Evolutionary conservation across 176 grass and related monocot genomes (phyloP).

Genomic region (Dendrocalamus sinicus): DNA sequence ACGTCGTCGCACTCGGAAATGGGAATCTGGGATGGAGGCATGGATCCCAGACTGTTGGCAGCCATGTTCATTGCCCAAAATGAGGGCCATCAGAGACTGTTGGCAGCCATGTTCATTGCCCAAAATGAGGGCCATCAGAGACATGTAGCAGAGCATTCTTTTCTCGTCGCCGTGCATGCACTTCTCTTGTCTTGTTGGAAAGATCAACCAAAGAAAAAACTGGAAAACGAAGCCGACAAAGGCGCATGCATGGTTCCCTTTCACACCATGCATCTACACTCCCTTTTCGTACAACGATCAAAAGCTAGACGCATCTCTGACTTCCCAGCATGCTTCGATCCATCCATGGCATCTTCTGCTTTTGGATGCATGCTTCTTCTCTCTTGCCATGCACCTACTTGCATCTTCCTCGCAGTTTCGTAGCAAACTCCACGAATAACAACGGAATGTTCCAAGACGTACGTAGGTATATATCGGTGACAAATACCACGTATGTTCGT

Average conservation of each 20-base stretch:
- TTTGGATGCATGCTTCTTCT: not conserved
- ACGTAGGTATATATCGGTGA: not conserved
- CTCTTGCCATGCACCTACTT: not conserved
- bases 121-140: not conserved
- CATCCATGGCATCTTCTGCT: not conserved
- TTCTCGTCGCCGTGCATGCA: not conserved
- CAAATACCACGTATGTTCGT: not conserved
- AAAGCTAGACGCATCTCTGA: conserved; percentile 29
- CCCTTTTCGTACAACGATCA: conserved; percentile 7
- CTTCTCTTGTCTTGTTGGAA: conserved; percentile 16
- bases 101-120: not conserved
- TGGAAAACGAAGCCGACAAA: not conserved
- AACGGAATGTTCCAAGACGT: not conserved
- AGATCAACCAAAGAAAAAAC: not conserved
- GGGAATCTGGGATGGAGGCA: not conserved
- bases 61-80: not conserved
- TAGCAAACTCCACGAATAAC: not conserved
- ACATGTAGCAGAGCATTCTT: not conserved
- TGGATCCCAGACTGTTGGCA: not conserved
- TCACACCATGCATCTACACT: not conserved
- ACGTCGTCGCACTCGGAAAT: not conserved
- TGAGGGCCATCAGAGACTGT: not conserved
- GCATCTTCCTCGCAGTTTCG: not conserved
- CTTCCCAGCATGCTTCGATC: not conserved
- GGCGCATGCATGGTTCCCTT: not conserved